Percentiles rank a stretch among this genome's conserved stretches.
These are phyloP conservation scores for Lepiota brunneoincarnata DNA, from an alignment of 768 basidiomycete genomes.

Conservation along the genomic window DNA sequence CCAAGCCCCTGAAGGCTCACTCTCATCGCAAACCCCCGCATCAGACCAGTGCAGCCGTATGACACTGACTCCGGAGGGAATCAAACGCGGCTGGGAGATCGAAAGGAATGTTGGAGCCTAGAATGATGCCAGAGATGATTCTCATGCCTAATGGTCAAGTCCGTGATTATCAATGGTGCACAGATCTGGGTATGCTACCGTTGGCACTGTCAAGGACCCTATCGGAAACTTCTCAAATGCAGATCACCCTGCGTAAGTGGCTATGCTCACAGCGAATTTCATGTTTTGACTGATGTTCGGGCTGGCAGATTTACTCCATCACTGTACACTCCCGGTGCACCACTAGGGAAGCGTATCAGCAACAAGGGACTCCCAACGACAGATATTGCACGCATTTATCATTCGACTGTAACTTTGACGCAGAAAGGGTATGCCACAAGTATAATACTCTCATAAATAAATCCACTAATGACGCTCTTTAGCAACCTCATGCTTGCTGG, in stretches of 20 bases:
- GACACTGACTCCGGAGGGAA: slow-evolving; percentile 37
- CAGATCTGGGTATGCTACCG: slow-evolving; percentile 39
- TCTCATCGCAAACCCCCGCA: slow-evolving; percentile 41
- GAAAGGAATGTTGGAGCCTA: slow-evolving; percentile 39
- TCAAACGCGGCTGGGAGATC: slow-evolving; percentile 41
- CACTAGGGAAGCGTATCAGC: slow-evolving; percentile 43
- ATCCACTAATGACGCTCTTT: not conserved
- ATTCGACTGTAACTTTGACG: slow-evolving; percentile 56
- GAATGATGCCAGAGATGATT: slow-evolving; percentile 38
- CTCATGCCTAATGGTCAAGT: slow-evolving; percentile 42
- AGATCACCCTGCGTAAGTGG: slow-evolving; percentile 28
- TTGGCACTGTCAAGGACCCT: slow-evolving; percentile 28
- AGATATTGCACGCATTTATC: slow-evolving; percentile 55
- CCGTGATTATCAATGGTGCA: slow-evolving; percentile 42
- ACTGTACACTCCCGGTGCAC: slow-evolving; percentile 44
- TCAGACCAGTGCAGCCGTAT: slow-evolving; percentile 42
- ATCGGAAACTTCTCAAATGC: slow-evolving; percentile 25
- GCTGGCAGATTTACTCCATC: slow-evolving; percentile 33
- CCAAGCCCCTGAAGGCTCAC: slow-evolving; percentile 21
- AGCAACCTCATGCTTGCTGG: slow-evolving; percentile 35
- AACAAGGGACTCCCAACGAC: slow-evolving; percentile 41
- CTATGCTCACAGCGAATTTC: not conserved
- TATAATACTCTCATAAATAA: slow-evolving; percentile 12
- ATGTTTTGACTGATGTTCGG: not conserved
- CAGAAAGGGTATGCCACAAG: slow-evolving; percentile 45